Conservation (phyloP, 148 eudicot species). For the Euryodendron excelsum region DNA sequence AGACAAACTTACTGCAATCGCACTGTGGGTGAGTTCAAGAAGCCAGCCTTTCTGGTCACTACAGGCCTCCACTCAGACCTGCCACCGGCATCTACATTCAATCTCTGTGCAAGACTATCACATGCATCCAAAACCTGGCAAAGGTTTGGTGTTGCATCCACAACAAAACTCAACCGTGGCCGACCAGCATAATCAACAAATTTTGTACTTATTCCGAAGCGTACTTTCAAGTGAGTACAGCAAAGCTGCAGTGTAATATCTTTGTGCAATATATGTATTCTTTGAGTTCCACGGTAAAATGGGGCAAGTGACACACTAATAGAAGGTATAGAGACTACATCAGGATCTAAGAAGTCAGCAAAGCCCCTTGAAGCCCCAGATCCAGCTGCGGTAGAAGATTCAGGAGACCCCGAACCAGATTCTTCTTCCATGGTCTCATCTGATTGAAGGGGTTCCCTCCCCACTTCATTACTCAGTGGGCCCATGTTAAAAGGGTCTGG, state of each 20-base stretch:
- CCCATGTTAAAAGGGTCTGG: constrained; percentile 59
- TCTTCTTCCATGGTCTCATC: constrained; percentile 46
- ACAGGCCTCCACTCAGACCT: constrained; percentile 77
- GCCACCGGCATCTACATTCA: constrained; percentile 59
- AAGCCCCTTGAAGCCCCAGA: constrained; percentile 31
- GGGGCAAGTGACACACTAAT: constrained; percentile 45
- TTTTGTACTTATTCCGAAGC: constrained; percentile 67
- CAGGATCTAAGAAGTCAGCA: constrained; percentile 48
- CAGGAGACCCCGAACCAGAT: constrained; percentile 27
- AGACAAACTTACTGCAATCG: constrained; percentile 74
- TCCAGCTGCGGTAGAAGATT: constrained; percentile 29
- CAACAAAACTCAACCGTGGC: constrained; percentile 77
- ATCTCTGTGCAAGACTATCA: constrained; percentile 56
- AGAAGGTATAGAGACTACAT: constrained; percentile 48
- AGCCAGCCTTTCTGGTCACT: constrained; percentile 68
- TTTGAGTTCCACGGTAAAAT: constrained; percentile 46
- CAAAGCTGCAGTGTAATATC: constrained; percentile 39
- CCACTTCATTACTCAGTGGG: constrained; percentile 46
- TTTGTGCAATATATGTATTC: constrained; percentile 59
- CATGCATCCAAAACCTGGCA: constrained; percentile 67
- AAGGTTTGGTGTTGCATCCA: constrained; percentile 64
- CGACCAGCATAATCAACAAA: constrained; percentile 72
- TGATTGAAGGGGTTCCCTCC: constrained; percentile 37
- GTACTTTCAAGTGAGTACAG: constrained; percentile 53
- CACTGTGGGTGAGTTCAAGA: constrained; percentile 59